Evolutionary conservation across 768 basidiomycete genomes (phyloP), one percentile per base, ranked within the genome.

Genomic region (Calocybe indica): DNA sequence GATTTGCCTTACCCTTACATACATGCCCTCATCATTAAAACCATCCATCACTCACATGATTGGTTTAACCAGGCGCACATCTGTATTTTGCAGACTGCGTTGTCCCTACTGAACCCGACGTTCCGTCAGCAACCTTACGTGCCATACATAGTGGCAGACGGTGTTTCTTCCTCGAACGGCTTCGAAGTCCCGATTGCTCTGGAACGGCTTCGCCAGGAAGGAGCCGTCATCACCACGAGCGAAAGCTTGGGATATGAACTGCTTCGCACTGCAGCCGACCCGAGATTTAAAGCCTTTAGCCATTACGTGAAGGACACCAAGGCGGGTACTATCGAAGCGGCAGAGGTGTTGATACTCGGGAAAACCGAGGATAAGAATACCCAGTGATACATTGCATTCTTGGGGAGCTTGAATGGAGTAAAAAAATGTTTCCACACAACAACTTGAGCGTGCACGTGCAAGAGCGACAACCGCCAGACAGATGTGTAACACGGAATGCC

Each of bases 221-320:
- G 93, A 0, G 91, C 82, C 1, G 67, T 79, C 37, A 72, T 95
- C 44, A 81, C 82, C 3, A 90, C 89, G 1, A 89, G 86, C 58
- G 93, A 96, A 61, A 86, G 86, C 48, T 62, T 85, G 4, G 74
- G 83, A 1, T 95, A 90, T 61, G 80, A 91, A 55, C 70, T 94
- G 6, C 79, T 91, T 58, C 55, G 62, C 11, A 89, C 89, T 56
- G 74, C 92, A 1, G 62, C 67, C 0, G 68, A 70, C 13, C 73
- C 82, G 0, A 68, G 69, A 9, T 96, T 96, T 75, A 88, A 82
- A 58, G 66, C 76, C 1, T 83, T 93, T 59, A 76, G 85, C 5
- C 66, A 66, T 3, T 64, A 88, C 31, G 76, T 93, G 58, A 94
- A 91, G 62, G 85, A 90, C 32, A 83, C 83, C 57, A 89, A 86